These are phyloP conservation scores for Pseudonitzschia multiseries DNA, from an alignment of 108 stramenopile species.

Conservation along the genomic window DNA sequence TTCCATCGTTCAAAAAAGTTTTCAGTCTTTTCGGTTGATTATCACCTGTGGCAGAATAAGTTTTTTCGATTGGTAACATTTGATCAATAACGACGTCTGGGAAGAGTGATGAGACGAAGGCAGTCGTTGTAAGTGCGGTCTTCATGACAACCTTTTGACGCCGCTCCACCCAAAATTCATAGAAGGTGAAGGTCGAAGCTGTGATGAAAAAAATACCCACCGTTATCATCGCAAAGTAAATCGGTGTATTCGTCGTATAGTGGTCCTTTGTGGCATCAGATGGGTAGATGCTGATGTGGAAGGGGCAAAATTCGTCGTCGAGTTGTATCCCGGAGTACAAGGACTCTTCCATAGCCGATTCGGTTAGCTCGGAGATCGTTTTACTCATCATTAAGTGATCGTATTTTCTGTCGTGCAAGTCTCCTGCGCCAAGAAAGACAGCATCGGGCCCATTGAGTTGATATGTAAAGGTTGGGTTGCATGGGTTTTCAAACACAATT, in stretches of 20 bases:
- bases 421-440: conserved; percentile 8
- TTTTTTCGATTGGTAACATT: too few species aligned
- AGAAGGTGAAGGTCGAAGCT: conserved; percentile 24
- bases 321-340: conserved; percentile 5
- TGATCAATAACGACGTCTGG: conserved; percentile 26
- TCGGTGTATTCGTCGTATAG: conserved; percentile 17
- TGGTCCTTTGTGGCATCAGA: conserved; percentile 10
- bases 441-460: conserved; percentile 16
- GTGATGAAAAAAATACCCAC: conserved; percentile 32
- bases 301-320: conserved; percentile 16
- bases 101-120: conserved; percentile 25
- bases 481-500: conserved; percentile 44
- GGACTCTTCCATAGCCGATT: conserved; percentile 9
- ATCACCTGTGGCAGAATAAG: not conserved
- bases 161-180: conserved; percentile 35
- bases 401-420: conserved; percentile 8
- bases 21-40: conserved; percentile 14
- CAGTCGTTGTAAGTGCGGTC: conserved; percentile 3
- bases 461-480: conserved; percentile 43
- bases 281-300: conserved; percentile 25
- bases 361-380: not conserved
- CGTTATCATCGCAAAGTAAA: conserved; percentile 8
- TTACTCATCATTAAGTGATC: not conserved
- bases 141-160: conserved; percentile 27
- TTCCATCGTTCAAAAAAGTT: conserved; percentile 7